A percentile compares a stretch with the other conserved stretches of the same genome.
These are phyloP conservation scores for Centaurea solstitialis DNA, from an alignment of 129 eudicot species.

Conservation along the genomic window DNA sequence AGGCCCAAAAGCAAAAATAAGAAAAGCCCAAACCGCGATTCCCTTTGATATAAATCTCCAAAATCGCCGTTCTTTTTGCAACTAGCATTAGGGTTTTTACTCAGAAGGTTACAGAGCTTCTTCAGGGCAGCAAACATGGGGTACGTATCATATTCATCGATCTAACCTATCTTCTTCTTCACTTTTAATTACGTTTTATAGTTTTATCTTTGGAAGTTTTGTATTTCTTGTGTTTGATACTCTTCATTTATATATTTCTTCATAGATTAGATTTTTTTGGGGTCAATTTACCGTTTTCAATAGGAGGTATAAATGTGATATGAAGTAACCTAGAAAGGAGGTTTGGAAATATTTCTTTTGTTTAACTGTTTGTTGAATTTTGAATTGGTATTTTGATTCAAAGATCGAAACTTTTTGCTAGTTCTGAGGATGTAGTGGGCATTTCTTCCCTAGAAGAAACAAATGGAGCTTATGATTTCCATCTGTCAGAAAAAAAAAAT, in stretches of 20 bases:
- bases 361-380: background rate
- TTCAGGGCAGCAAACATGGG: conserved; percentile 43
- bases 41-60: background rate
- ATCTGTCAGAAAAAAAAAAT: no score
- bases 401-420: background rate
- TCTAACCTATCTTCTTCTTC: background rate
- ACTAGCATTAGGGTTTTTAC: conserved; percentile 28
- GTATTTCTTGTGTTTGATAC: background rate
- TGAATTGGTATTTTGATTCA: background rate
- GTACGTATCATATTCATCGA: conserved; percentile 20
- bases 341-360: background rate
- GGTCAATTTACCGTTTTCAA: background rate
- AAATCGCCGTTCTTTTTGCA: conserved; percentile 6
- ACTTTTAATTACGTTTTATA: background rate
- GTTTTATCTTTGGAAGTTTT: background rate
- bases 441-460: background rate
- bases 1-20: conserved; percentile 8
- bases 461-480: background rate
- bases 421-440: background rate
- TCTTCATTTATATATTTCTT: background rate
- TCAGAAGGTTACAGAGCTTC: conserved; percentile 11
- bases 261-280: background rate
- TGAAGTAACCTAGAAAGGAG: background rate
- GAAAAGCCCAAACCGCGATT: conserved; percentile 16
- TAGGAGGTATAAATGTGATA: background rate